These are phyloP conservation scores for Pelargonium australe DNA, from an alignment of 441 rosid genomes.

Conservation along the genomic window DNA sequence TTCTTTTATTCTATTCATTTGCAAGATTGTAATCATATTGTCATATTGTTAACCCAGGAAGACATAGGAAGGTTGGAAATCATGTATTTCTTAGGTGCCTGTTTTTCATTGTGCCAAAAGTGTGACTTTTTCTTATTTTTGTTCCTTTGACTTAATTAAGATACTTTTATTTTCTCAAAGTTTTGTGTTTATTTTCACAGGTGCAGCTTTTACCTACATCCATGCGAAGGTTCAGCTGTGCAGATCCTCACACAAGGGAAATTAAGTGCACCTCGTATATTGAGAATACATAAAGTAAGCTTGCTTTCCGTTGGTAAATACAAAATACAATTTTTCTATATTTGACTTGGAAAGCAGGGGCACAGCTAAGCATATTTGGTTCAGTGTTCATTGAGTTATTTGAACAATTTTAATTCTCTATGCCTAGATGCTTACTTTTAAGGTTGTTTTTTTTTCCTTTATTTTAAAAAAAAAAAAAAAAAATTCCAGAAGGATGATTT, in stretches of 20 bases:
- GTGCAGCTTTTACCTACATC: constrained; percentile 94
- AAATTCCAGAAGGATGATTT: background rate
- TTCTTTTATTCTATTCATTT: background rate
- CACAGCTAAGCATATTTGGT: background rate
- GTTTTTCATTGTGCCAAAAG: background rate
- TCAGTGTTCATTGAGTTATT: background rate
- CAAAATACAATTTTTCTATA: background rate
- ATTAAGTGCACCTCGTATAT: constrained; percentile 94
- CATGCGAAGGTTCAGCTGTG: constrained; percentile 76
- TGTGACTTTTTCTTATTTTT: background rate
- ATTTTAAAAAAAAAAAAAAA: too few relatives aligned
- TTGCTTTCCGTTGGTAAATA: background rate
- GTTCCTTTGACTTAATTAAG: background rate
- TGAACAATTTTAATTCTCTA: background rate
- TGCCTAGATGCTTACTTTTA: background rate
- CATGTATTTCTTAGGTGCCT: background rate
- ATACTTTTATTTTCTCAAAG: background rate
- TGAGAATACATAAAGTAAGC: constrained; percentile 91
- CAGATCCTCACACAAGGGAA: constrained; percentile 93
- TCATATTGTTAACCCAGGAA: background rate
- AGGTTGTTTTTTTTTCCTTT: background rate
- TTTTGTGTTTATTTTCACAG: constrained; percentile 32
- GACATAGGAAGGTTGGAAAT: background rate
- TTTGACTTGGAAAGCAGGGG: background rate
- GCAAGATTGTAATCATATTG: background rate